Conservation (phyloP, 2,329 filamentous ascomycete species). For the Coniella vitis region DNA sequence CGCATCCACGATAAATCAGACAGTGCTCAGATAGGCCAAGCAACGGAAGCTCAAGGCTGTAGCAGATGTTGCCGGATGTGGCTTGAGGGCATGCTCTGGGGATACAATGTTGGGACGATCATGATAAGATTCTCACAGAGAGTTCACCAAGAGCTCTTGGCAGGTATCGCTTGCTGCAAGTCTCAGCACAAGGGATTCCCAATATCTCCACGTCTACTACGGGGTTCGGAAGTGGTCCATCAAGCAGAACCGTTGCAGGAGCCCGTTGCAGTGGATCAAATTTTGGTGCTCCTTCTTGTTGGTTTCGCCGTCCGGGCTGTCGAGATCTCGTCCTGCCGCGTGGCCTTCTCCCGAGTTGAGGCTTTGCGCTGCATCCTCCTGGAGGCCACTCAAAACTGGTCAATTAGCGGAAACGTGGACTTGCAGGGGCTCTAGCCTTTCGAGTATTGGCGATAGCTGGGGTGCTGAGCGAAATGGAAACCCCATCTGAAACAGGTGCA, state of each 20-base stretch:
- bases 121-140: background rate
- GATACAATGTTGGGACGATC: constrained; percentile 6
- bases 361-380: background rate
- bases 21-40: background rate
- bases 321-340: background rate
- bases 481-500: constrained; percentile 12
- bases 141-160: too few relatives aligned
- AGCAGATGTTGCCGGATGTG: background rate
- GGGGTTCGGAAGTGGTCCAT: background rate
- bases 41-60: background rate
- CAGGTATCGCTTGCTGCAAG: background rate
- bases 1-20: background rate
- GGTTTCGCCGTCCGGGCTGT: background rate
- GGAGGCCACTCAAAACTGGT: background rate
- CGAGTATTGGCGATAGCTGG: background rate
- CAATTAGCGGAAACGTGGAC: background rate
- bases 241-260: constrained; percentile 3
- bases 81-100: background rate
- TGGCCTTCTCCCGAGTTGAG: background rate
- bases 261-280: background rate
- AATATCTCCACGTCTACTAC: background rate
- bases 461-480: constrained; percentile 2
- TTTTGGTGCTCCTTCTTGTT: background rate
- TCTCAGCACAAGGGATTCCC: background rate
- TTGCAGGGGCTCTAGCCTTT: background rate